These are phyloP conservation scores for Verticillium zaregamsianum DNA, from an alignment of 2,329 filamentous ascomycete genomes.

Conservation along the genomic window DNA sequence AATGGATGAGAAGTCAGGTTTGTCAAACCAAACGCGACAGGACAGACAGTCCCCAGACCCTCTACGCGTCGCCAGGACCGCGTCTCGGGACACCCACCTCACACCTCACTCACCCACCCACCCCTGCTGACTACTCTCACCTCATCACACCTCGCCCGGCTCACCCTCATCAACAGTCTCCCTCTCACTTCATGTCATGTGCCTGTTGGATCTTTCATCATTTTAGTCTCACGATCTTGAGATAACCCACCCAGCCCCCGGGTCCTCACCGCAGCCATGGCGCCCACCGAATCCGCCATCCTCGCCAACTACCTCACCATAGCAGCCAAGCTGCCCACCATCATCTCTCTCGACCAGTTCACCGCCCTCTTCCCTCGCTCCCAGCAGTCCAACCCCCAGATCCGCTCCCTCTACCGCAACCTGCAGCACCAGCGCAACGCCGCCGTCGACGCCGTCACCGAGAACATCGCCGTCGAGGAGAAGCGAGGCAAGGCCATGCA, in stretches of 20 bases:
- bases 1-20: background rate
- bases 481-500: constrained; percentile 55
- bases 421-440: constrained; percentile 70
- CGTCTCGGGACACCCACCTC: constrained; percentile 8
- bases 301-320: constrained; percentile 74
- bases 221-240: background rate
- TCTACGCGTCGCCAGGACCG: constrained; percentile 6
- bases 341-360: constrained; percentile 72
- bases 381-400: constrained; percentile 60
- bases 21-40: background rate
- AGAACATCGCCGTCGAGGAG: constrained; percentile 62
- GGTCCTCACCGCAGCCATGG: constrained; percentile 42
- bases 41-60: background rate
- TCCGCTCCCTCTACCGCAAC: constrained; percentile 72
- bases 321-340: constrained; percentile 68
- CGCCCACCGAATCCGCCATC: constrained; percentile 70
- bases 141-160: background rate
- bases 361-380: constrained; percentile 69
- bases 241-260: background rate
- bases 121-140: constrained; percentile 2
- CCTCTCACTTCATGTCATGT: background rate
- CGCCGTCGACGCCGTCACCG: constrained; percentile 62
- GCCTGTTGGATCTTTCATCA: background rate
- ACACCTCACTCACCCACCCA: background rate
- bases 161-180: background rate